Percentiles rank a stretch among this genome's conserved stretches.
Conservation (phyloP, 495 filamentous ascomycete genomes). For the Cenococcum geophilum region DNA sequence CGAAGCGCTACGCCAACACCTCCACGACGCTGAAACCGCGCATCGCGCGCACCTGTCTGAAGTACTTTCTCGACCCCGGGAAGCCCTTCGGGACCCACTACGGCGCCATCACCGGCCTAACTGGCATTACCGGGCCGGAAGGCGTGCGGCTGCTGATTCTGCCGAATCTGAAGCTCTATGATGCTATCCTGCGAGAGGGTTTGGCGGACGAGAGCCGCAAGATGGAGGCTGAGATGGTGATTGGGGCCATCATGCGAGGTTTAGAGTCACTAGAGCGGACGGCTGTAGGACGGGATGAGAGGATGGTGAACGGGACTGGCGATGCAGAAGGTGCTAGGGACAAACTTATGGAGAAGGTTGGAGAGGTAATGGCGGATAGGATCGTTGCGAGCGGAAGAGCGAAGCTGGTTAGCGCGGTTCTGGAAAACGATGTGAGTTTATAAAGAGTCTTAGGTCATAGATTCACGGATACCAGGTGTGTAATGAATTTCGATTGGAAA, state of each 20-base stretch:
- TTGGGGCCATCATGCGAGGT: conserved; percentile 30
- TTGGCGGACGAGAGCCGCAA: conserved; percentile 35
- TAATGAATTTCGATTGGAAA: not conserved
- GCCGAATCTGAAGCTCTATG: conserved; percentile 73
- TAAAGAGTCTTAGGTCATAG: not conserved
- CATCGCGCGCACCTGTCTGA: conserved; percentile 84
- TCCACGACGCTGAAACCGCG: conserved; percentile 76
- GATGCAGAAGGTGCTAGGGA: conserved; percentile 28
- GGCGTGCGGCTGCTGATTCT: conserved; percentile 73
- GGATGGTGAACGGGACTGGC: conserved; percentile 30
- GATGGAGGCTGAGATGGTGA: conserved; percentile 34
- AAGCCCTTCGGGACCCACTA: conserved; percentile 77
- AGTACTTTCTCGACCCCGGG: conserved; percentile 77
- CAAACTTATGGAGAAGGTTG: conserved; percentile 32
- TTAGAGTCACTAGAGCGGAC: conserved; percentile 29
- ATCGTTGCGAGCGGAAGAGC: conserved; percentile 29
- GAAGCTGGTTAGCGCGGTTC: conserved; percentile 28
- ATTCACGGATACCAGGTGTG: not conserved
- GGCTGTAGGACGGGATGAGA: not conserved
- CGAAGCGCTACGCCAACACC: conserved; percentile 64
- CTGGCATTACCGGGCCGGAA: conserved; percentile 67
- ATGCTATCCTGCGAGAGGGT: conserved; percentile 60
- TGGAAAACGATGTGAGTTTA: conserved; percentile 29
- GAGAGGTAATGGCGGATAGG: conserved; percentile 34
- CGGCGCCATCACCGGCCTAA: conserved; percentile 74